Evolutionary conservation across 2,329 filamentous ascomycete genomes (phyloP), one percentile per base, ranked within the genome.

Genomic region (Shiraia bambusicola): DNA sequence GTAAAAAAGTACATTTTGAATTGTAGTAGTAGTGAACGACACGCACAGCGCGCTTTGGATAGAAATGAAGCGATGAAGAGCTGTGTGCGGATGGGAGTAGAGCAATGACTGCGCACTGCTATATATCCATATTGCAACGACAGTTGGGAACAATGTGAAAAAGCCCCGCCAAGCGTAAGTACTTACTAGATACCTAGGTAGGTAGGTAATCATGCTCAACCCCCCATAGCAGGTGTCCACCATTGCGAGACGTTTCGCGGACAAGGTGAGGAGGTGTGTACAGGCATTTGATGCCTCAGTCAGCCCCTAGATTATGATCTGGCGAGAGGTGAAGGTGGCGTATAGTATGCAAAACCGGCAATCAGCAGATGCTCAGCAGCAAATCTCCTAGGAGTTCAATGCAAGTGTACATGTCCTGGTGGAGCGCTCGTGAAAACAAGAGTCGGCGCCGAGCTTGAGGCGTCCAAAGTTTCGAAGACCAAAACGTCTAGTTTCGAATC

Each of bases 21-120:
- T 33, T 32, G 30, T n/a, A n/a, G 36, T 38, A 44, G 34, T 37
- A 37, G 37, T 38, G 34, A 19, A 42, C 43, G 36, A 38, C 45
- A 54, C 60, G 58, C 49, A 37, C 60, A 54, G 59, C 60, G 59
- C 58, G n/a, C 50, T 47, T 8, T 22, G 49, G 54, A 56, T 45
- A 45, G 53, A 60, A 62, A 37, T 27, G 35, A 54, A 49, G 40
- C 32, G 38, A 40, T 30, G 31, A 33, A 40, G 28, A 38, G 38
- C 26, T 45, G 34, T 39, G 29, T 22, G 16, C 22, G 36, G 41
- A 37, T 45, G 39, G 26, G 36, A 13, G 26, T 16, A 34, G 17
- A 33, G 26, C 32, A 40, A 14, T 33, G 14, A 22, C 26, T 27
- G n/a, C n/a, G n/a, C n/a, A n/a, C 28, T 12, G 11, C 45, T 56